phyloP scores from a whole-genome alignment of 2,329 filamentous ascomycete genomes.

The Cladorrhinum sp. region DNA sequence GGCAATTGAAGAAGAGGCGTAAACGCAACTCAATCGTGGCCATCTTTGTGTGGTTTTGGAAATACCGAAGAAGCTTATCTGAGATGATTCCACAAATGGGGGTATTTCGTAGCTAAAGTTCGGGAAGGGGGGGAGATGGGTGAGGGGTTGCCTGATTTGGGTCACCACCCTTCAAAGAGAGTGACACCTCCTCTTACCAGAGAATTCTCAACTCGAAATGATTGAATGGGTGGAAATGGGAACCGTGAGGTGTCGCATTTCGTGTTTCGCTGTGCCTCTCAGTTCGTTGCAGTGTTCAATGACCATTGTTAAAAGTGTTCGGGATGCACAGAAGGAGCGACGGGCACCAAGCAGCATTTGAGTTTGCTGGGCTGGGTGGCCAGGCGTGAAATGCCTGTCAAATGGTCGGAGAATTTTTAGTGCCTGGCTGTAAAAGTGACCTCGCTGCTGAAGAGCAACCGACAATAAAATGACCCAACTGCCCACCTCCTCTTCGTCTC shows the following conservation, averaged over 20 bases:
- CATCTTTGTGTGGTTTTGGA: constrained; percentile 23
- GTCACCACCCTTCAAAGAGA: background rate
- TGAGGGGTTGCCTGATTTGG: background rate
- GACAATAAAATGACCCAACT: constrained; percentile 30
- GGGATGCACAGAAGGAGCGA: constrained; percentile 9
- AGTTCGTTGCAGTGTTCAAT: background rate
- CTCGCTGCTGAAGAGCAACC: constrained; percentile 26
- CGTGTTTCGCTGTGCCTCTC: background rate
- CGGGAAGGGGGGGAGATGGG: background rate
- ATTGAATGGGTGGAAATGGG: background rate
- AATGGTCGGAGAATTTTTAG: constrained; percentile 29
- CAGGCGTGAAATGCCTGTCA: constrained; percentile 23
- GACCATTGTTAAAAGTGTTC: background rate
- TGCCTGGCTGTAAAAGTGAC: constrained; percentile 31
- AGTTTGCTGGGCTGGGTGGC: constrained; percentile 22
- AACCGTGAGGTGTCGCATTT: background rate
- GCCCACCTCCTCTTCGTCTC: constrained; percentile 24
- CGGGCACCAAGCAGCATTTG: constrained; percentile 17
- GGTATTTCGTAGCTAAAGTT: background rate
- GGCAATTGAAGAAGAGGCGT: background rate
- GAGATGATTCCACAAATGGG: constrained; percentile 17
- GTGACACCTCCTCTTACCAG: too few species aligned
- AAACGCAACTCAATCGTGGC: background rate
- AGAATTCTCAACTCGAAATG: too few species aligned
- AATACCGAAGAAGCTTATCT: constrained; percentile 22